phyloP scores from a whole-genome alignment of 1,139 yeast species.

The Hansenula sp. region DNA sequence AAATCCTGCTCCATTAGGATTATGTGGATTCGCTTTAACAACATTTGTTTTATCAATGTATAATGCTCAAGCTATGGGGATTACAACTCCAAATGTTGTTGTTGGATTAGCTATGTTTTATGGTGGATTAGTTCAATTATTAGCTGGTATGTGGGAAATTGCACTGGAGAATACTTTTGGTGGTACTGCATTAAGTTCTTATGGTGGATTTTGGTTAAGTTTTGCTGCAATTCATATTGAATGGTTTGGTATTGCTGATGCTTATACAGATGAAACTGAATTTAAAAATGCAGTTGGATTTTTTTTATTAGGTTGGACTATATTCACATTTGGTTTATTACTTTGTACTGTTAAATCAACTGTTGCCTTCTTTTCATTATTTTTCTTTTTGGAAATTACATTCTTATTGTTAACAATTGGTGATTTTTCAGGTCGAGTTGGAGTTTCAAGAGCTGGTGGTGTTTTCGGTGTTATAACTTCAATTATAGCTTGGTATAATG shows the following conservation, averaged over 20 bases:
- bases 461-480: constrained; percentile 63
- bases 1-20: constrained; percentile 69
- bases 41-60: constrained; percentile 60
- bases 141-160: constrained; percentile 60
- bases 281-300: constrained; percentile 51
- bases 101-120: constrained; percentile 79
- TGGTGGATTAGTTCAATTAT: constrained; percentile 75
- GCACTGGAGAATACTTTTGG: constrained; percentile 72
- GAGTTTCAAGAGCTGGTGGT: constrained; percentile 56
- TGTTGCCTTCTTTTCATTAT: constrained; percentile 56
- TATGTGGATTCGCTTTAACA: constrained; percentile 63
- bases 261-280: constrained; percentile 37
- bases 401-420: constrained; percentile 65
- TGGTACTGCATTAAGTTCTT: constrained; percentile 65
- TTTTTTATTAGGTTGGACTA: constrained; percentile 61
- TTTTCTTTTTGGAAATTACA: constrained; percentile 55
- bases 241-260: constrained; percentile 56
- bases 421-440: constrained; percentile 39
- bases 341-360: constrained; percentile 66
- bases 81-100: constrained; percentile 45
- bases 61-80: constrained; percentile 46
- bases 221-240: constrained; percentile 57
- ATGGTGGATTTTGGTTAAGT: constrained; percentile 72
- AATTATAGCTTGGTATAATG: constrained; percentile 71
- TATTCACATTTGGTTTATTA: constrained; percentile 59